These are phyloP conservation scores for Pseudogymnoascus pannorum DNA, from an alignment of 2,329 filamentous ascomycete species.

Conservation along the genomic window DNA sequence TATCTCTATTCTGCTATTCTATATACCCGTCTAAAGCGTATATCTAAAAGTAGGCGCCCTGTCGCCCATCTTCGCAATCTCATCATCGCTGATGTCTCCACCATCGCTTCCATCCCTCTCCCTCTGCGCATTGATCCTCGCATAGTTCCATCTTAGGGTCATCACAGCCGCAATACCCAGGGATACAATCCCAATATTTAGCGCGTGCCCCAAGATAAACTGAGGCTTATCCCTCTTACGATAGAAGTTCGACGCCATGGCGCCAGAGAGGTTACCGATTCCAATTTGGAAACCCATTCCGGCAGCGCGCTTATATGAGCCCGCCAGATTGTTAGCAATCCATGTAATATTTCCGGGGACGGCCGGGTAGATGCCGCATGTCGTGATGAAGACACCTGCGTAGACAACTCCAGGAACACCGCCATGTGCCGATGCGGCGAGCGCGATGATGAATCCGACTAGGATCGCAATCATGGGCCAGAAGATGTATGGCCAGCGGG, in stretches of 20 bases:
- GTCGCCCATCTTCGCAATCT: slow-evolving; percentile 43
- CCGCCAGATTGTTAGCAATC: slow-evolving; percentile 50
- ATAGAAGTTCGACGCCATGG: slow-evolving; percentile 69
- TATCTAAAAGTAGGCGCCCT: slow-evolving; percentile 44
- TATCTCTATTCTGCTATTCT: not conserved
- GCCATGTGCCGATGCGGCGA: slow-evolving; percentile 25
- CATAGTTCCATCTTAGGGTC: slow-evolving; percentile 37
- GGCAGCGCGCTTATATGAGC: slow-evolving; percentile 47
- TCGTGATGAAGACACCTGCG: slow-evolving; percentile 38
- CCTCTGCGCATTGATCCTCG: slow-evolving; percentile 42
- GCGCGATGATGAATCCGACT: slow-evolving; percentile 49
- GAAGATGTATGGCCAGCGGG: slow-evolving; percentile 47
- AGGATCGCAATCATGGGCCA: slow-evolving; percentile 45
- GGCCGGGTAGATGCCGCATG: slow-evolving; percentile 39
- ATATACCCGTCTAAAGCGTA: slow-evolving; percentile 1
- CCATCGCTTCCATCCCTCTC: slow-evolving; percentile 27
- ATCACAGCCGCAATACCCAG: slow-evolving; percentile 36
- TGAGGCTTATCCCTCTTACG: slow-evolving; percentile 42
- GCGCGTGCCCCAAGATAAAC: slow-evolving; percentile 42
- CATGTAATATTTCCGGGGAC: slow-evolving; percentile 43
- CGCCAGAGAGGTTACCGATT: slow-evolving; percentile 51
- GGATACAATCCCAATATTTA: slow-evolving; percentile 44
- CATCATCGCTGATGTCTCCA: slow-evolving; percentile 34
- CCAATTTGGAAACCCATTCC: slow-evolving; percentile 61
- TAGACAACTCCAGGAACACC: slow-evolving; percentile 37